phyloP scores from a whole-genome alignment of 2,329 filamentous ascomycete species.

The Gremmenia infestans region DNA sequence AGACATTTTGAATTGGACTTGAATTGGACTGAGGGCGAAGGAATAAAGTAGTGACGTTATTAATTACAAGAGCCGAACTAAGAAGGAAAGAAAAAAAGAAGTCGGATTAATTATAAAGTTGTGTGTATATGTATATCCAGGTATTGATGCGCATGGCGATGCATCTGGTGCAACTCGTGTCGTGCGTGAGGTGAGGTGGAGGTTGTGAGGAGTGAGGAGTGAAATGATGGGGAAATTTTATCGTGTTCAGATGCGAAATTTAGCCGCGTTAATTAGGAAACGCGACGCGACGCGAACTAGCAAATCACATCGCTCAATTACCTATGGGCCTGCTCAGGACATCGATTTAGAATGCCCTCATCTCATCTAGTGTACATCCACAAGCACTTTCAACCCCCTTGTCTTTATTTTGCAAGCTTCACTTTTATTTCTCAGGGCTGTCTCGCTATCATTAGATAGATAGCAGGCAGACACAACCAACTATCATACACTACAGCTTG shows the following conservation, averaged over 20 bases:
- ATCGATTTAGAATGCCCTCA: no score
- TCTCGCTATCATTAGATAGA: constrained; percentile 7
- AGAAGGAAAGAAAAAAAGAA: background rate
- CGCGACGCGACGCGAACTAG: background rate
- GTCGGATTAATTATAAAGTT: background rate
- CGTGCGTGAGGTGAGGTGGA: background rate
- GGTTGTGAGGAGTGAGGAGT: background rate
- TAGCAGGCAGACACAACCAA: constrained; percentile 7
- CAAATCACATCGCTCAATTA: constrained; percentile 6
- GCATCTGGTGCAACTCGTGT: background rate
- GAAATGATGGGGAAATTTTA: background rate
- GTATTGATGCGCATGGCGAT: constrained; percentile 1
- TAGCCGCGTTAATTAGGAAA: background rate
- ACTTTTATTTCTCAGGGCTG: constrained; percentile 14
- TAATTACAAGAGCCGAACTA: background rate
- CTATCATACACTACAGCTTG: constrained; percentile 22
- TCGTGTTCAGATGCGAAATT: constrained; percentile 1
- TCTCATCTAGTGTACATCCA: no score
- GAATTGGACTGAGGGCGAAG: background rate
- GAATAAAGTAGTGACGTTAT: background rate
- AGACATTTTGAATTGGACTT: constrained; percentile 23
- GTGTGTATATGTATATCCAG: background rate
- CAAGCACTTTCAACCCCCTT: no score
- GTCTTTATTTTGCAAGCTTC: background rate
- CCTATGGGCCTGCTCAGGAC: background rate